These are phyloP conservation scores for Spergularia bocconei DNA, from an alignment of 148 eudicot genomes.

Conservation along the genomic window DNA sequence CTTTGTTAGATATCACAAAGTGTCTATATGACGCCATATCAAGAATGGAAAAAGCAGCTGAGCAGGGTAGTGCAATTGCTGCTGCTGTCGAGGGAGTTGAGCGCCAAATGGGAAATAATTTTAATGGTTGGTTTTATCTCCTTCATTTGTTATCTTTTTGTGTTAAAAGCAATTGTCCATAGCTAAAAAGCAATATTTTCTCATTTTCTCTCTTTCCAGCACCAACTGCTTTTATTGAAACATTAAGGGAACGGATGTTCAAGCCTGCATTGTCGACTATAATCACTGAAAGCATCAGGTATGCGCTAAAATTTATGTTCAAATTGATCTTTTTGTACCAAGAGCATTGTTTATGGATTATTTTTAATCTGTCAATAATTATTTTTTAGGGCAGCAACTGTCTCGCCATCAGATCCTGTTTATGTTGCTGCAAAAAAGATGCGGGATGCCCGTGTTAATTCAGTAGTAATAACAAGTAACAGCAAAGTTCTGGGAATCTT, in stretches of 20 bases:
- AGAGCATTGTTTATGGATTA: slow-evolving; percentile 12
- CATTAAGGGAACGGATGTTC: slow-evolving; percentile 90
- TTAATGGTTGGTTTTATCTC: slow-evolving; percentile 49
- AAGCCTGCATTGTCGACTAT: slow-evolving; percentile 88
- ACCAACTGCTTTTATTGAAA: slow-evolving; percentile 82
- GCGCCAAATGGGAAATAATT: slow-evolving; percentile 81
- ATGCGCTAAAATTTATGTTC: slow-evolving; percentile 25
- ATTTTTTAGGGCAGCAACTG: slow-evolving; percentile 60
- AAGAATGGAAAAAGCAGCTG: slow-evolving; percentile 96
- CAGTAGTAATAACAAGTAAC: slow-evolving; percentile 58
- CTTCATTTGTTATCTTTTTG: background rate
- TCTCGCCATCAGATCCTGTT: slow-evolving; percentile 80
- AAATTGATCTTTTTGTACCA: background rate
- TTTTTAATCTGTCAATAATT: slow-evolving; percentile 10
- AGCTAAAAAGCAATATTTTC: background rate
- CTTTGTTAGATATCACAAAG: slow-evolving; percentile 86
- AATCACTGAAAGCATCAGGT: slow-evolving; percentile 73
- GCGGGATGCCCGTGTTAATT: slow-evolving; percentile 69
- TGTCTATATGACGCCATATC: slow-evolving; percentile 98
- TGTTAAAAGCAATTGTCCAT: background rate
- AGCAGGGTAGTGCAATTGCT: slow-evolving; percentile 96
- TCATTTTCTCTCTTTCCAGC: slow-evolving; percentile 42
- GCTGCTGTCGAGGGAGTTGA: slow-evolving; percentile 99
- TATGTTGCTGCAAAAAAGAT: slow-evolving; percentile 81
- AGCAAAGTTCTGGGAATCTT: slow-evolving; percentile 78